phyloP scores from a whole-genome alignment of 345 rosid genomes.

The Hibiscus trionum region DNA sequence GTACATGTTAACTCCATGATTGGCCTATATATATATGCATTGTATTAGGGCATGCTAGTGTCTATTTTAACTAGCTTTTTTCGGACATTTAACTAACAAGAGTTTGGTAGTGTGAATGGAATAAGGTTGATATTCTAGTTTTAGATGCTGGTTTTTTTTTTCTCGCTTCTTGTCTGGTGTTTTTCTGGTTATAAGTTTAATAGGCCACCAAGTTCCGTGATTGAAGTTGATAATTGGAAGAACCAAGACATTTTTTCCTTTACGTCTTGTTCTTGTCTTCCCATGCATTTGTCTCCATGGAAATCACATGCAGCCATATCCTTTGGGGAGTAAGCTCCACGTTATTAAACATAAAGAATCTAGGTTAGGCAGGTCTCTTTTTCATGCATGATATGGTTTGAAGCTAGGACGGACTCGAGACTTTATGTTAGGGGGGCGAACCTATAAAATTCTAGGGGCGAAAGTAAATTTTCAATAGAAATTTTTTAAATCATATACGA shows the following conservation, averaged over 20 bases:
- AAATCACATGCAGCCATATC: not conserved
- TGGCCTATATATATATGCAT: not conserved
- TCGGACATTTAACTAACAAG: not conserved
- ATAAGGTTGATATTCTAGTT: no score
- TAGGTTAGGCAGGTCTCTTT: not conserved
- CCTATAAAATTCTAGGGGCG: no score
- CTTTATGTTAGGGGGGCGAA: no score
- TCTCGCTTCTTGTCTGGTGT: no score
- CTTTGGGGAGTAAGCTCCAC: not conserved
- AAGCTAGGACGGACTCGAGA: no score
- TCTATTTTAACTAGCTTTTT: slow-evolving; percentile 22
- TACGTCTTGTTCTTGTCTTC: slow-evolving; percentile 1
- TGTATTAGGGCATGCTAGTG: slow-evolving; percentile 2
- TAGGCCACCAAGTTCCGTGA: no score
- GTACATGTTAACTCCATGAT: not conserved
- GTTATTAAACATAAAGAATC: not conserved
- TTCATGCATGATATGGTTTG: no score
- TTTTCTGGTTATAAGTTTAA: no score
- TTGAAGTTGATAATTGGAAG: not conserved
- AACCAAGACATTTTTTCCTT: not conserved
- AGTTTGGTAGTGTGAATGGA: no score
- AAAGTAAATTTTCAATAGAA: no score
- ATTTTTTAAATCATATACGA: no score
- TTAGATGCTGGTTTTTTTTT: no score
- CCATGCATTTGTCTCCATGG: not conserved